Percentiles rank a stretch among this genome's conserved stretches.
phyloP scores from a whole-genome alignment of 1,139 yeast genomes.

The Magnusiomyces tetraspermus region DNA sequence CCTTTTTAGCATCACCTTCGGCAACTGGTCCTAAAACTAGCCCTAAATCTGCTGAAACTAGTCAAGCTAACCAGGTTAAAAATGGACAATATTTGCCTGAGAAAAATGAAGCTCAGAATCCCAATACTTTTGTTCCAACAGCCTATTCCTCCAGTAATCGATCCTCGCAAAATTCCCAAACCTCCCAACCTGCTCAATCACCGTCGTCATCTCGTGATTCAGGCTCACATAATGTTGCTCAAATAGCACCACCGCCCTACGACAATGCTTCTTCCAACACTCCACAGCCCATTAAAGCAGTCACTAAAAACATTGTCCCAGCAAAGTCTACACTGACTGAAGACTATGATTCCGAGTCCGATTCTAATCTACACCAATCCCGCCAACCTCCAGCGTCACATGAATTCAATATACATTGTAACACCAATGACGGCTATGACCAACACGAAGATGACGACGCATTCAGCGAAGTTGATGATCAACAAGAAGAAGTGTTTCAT shows the following conservation, averaged over 20 bases:
- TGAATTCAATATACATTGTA: no score
- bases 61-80: not conserved
- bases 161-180: not conserved
- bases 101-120: no score
- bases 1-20: not conserved
- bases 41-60: not conserved
- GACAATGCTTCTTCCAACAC: not conserved
- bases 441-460: slow-evolving; percentile 13
- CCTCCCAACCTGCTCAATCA: not conserved
- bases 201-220: not conserved
- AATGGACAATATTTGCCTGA: no score
- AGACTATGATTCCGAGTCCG: slow-evolving; percentile 21
- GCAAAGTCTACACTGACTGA: slow-evolving; percentile 16
- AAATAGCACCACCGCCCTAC: not conserved
- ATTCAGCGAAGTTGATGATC: slow-evolving; percentile 4
- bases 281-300: slow-evolving; percentile 3
- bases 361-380: slow-evolving; percentile 11
- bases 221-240: not conserved
- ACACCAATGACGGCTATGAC: no score
- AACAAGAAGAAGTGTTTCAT: slow-evolving; percentile 1
- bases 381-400: not conserved
- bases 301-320: slow-evolving; percentile 10
- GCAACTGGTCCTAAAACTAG: not conserved
- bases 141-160: no score
- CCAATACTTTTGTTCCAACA: no score